These are phyloP conservation scores for Eucalyptus microcorys DNA, from an alignment of 345 rosid species.

Conservation along the genomic window DNA sequence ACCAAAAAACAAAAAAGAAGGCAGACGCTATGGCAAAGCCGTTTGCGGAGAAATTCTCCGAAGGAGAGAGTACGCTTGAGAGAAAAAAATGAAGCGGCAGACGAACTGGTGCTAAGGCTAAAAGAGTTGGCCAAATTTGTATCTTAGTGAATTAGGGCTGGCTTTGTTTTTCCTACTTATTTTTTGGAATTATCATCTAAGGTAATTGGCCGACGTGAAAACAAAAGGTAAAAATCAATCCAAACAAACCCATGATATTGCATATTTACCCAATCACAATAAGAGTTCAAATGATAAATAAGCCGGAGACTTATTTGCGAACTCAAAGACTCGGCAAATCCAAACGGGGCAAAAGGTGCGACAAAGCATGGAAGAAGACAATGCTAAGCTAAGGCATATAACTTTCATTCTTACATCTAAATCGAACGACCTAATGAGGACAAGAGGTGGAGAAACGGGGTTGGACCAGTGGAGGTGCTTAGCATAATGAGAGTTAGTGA, in stretches of 20 bases:
- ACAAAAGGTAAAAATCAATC: not conserved
- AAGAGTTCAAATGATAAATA: too few relatives aligned
- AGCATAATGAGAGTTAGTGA: too few relatives aligned
- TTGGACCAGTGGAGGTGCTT: too few relatives aligned
- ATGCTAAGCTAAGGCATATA: not conserved
- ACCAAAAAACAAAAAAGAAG: too few relatives aligned
- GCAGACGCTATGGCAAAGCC: too few relatives aligned
- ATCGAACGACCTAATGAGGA: not conserved
- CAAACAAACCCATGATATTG: not conserved
- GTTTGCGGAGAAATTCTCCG: too few relatives aligned
- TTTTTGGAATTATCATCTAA: too few relatives aligned
- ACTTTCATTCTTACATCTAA: not conserved
- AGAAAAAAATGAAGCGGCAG: too few relatives aligned
- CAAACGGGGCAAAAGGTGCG: not conserved
- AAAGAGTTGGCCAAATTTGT: not conserved
- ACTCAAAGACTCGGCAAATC: not conserved
- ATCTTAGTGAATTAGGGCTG: too few relatives aligned
- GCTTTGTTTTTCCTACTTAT: too few relatives aligned
- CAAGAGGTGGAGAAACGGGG: too few relatives aligned
- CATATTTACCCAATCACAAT: not conserved
- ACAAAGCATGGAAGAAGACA: not conserved
- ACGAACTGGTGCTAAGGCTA: not conserved
- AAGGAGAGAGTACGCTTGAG: too few relatives aligned
- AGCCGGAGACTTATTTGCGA: rapidly evolving
- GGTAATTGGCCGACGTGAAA: not conserved